These are phyloP conservation scores for Aureoboletus auriporus DNA, from an alignment of 768 basidiomycete genomes.

Conservation along the genomic window DNA sequence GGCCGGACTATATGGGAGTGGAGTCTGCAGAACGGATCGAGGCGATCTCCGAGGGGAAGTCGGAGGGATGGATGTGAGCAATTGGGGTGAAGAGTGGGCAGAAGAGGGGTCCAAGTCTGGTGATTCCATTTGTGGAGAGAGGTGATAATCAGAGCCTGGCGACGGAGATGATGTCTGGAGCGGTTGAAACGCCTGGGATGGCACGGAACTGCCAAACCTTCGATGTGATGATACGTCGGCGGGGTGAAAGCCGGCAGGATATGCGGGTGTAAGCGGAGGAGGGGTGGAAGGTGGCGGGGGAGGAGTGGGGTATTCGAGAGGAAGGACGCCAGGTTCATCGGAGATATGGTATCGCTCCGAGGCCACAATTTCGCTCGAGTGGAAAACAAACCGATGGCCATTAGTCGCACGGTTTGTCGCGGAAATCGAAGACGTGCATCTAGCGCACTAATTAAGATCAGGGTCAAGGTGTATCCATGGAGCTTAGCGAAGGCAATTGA, in stretches of 20 bases:
- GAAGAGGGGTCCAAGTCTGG: conserved; percentile 22
- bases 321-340: conserved; percentile 60
- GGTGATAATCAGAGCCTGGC: conserved; percentile 16
- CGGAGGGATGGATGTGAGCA: conserved; percentile 14
- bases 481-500: conserved; percentile 2
- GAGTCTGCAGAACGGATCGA: conserved; percentile 11
- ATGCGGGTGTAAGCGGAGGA: conserved; percentile 28
- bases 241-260: conserved; percentile 25
- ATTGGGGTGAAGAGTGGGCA: conserved; percentile 21
- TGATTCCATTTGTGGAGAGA: conserved; percentile 21
- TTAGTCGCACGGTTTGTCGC: conserved; percentile 71
- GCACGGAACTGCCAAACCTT: conserved; percentile 1
- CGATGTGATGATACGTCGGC: conserved; percentile 25
- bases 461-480: conserved; percentile 9
- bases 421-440: conserved; percentile 69
- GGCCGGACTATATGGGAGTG: conserved; percentile 8
- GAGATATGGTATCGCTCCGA: conserved; percentile 61
- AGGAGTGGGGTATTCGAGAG: conserved; percentile 35
- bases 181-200: conserved; percentile 21
- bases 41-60: conserved; percentile 24
- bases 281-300: conserved; percentile 30
- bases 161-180: conserved; percentile 16
- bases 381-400: conserved; percentile 85
- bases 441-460: conserved; percentile 44
- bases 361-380: conserved; percentile 62